Evolutionary conservation across 345 rosid genomes (phyloP), one percentile per base, ranked within the genome.

Genomic region (Bruguiera gymnorhiza): DNA sequence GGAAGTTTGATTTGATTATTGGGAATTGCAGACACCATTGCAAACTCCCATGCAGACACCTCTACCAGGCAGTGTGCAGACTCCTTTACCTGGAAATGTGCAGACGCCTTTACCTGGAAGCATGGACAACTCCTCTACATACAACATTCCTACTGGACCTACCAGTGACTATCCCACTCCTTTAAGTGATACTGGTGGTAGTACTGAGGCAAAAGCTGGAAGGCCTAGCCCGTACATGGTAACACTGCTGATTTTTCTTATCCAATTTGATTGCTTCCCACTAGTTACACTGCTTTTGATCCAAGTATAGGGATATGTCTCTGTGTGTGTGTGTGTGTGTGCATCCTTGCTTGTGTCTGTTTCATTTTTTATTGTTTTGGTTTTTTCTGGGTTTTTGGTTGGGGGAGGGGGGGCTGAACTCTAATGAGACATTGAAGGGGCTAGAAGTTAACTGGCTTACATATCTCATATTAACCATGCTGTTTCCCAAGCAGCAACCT

Each of bases 171-270:
- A 96, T 77, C 85, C 97, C 18, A 92, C 99, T 69, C 96, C 97
- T 52, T 80, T 70, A 6, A 88, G 84, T 72, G 95, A 88, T 69
- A 70, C 82, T 62, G 86, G 89, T 20, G 84, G 78, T 74, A 82
- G 79, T 76, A 20, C 65, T 65, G 98, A 90, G 55, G 63, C 52
- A 57, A 92, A 89, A 80, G 68, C 86, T 39, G 97, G 91, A 78
- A 86, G 95, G 80, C 88, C 98, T 48, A 90, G 89, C 73, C 83
- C 91, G 3, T 90, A 82, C 81, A 86, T 87, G 97, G 99, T 95
- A 81, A 78, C 59, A 50, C 6, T 54, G 46, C 59, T 11, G 46
- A 11, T 39, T 2, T 9, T 34, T 34, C 37, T 34, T 2, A 8
- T 34, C 37, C 50, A 2, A 11, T 43, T 43, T 13, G 50, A 43